Percentiles rank a stretch among this genome's conserved stretches.
phyloP scores from a whole-genome alignment of 495 filamentous ascomycete genomes.

The Terfezia claveryi region DNA sequence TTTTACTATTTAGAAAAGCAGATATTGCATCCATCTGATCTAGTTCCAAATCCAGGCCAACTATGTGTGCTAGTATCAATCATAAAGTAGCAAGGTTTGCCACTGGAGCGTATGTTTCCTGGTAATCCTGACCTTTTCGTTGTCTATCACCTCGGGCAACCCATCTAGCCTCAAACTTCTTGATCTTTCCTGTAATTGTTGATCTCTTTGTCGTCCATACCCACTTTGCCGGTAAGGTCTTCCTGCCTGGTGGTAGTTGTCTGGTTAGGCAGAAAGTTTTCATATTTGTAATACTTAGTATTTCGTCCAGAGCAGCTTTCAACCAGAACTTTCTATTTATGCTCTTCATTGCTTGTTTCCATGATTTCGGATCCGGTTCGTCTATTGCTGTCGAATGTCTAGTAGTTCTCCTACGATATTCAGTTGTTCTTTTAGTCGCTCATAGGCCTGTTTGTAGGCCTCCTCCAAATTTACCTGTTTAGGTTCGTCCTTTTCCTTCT shows the following conservation, averaged over 20 bases:
- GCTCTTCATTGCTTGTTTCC: not conserved
- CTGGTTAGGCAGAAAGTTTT: not conserved
- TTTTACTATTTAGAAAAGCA: not conserved
- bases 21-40: not conserved
- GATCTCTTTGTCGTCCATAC: not conserved
- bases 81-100: not conserved
- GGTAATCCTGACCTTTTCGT: not conserved
- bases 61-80: not conserved
- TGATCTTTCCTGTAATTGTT: not conserved
- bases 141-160: not conserved
- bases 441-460: too few relatives aligned
- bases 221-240: not conserved
- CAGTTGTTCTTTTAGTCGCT: too few relatives aligned
- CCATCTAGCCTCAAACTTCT: not conserved
- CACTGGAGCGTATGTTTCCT: not conserved
- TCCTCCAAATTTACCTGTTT: too few relatives aligned
- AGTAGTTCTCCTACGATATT: too few relatives aligned
- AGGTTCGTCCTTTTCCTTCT: too few relatives aligned
- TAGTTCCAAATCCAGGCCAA: not conserved
- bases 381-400: too few relatives aligned
- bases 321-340: not conserved
- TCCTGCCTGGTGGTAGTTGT: not conserved
- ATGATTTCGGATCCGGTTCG: not conserved
- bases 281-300: not conserved
- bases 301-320: not conserved